A percentile compares a stretch with the other conserved stretches of the same genome.
phyloP scores from a whole-genome alignment of 148 eudicot species.

The Amaranthus cruentus region DNA sequence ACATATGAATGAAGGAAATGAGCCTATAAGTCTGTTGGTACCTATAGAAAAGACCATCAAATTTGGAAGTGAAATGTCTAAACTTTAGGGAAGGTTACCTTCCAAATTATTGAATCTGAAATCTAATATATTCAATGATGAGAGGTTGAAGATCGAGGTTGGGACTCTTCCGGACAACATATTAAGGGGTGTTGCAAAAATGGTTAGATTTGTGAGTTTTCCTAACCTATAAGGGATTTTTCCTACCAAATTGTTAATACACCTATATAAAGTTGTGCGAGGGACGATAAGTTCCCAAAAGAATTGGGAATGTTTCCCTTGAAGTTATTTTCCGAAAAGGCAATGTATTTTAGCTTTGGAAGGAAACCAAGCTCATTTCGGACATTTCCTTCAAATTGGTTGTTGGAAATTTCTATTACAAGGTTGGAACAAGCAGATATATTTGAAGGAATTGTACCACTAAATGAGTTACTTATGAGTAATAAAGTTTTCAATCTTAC shows the following conservation, averaged over 20 bases:
- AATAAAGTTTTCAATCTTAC: neutral
- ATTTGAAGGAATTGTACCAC: no score
- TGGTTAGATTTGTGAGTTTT: neutral
- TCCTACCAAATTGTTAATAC: conserved; percentile 5
- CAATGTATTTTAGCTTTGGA: neutral
- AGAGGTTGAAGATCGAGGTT: conserved; percentile 1
- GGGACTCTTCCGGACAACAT: conserved; percentile 11
- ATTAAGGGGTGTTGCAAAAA: neutral
- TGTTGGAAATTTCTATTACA: no score
- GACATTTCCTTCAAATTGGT: no score
- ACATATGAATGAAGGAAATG: neutral
- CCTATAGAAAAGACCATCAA: neutral
- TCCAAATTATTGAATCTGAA: neutral
- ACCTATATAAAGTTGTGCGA: neutral
- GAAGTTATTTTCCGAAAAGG: neutral
- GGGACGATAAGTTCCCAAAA: neutral
- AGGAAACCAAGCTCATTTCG: no score
- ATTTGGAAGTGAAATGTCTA: neutral
- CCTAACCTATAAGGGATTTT: neutral
- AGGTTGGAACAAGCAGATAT: no score
- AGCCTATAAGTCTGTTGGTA: neutral
- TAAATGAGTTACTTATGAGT: no score
- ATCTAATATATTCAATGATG: neutral
- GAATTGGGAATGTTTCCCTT: neutral
- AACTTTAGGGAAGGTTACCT: conserved; percentile 8